Conservation (phyloP, 2,329 filamentous ascomycete species). For the Hortaea werneckii region DNA sequence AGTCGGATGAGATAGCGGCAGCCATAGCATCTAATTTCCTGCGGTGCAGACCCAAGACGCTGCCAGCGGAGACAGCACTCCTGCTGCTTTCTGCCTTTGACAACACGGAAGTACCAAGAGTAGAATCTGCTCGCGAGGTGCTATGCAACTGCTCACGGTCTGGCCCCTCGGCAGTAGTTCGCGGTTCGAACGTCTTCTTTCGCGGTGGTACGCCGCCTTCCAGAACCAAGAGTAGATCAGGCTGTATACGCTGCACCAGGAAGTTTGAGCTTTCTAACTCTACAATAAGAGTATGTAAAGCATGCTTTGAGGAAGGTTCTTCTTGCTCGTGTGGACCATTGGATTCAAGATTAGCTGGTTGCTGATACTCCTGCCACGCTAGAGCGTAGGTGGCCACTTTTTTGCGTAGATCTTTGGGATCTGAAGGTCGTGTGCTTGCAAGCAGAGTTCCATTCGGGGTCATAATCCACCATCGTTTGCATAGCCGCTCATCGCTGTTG, state of each 20-base stretch:
- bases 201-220: constrained; percentile 38
- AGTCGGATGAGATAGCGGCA: constrained; percentile 33
- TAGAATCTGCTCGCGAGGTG: not conserved
- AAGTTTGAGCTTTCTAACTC: constrained; percentile 37
- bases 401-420: constrained; percentile 39
- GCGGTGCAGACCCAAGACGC: constrained; percentile 38
- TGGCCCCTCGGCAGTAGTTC: constrained; percentile 33
- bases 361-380: constrained; percentile 38
- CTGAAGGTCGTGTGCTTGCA: constrained; percentile 39
- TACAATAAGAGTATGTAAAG: constrained; percentile 36
- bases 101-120: constrained; percentile 21
- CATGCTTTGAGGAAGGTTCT: constrained; percentile 3
- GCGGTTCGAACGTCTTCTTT: constrained; percentile 27
- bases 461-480: constrained; percentile 38
- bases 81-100: constrained; percentile 11
- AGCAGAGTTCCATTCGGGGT: constrained; percentile 42
- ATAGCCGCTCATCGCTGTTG: constrained; percentile 33
- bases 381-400: constrained; percentile 40
- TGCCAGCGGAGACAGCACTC: constrained; percentile 19
- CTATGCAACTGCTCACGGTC: constrained; percentile 21
- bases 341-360: constrained; percentile 9
- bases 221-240: constrained; percentile 37
- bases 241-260: constrained; percentile 37
- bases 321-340: not conserved
- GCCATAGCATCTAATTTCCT: constrained; percentile 39